Base-by-base conservation (phyloP, 129 eudicot genomes). In the Calendula officinalis region DNA sequence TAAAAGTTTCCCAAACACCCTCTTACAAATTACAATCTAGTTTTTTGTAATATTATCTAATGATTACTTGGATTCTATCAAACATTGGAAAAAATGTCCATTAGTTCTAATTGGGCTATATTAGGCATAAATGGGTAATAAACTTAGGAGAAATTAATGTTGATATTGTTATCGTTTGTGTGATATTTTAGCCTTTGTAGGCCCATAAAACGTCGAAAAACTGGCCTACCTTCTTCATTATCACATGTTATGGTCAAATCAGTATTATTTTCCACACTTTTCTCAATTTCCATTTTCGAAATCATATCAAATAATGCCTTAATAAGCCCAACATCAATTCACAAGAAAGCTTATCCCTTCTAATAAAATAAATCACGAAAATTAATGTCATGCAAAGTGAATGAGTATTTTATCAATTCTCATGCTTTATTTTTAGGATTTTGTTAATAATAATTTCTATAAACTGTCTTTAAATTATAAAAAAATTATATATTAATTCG, bases 151-250 rank as follows among this genome's bases (percentile, higher is more conserved):
- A 54, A 42, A n/a, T 54, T 55, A 41, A 13, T 15, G 44, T 13
- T 16, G 8, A 49, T 64, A 52, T 8, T 32, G 42, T 43, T 52
- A 54, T 16, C 11, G 33, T 37, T 2, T 14, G 11, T 35, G 7
- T 48, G 58, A 48, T 34, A 35, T 64, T 64, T 64, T 10, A 14
- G 64, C 56, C 11, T 5, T 14, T 34, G 64, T 68, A 68, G 73
- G 73, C 48, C 73, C 73, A 68, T 42, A 56, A 56, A 43, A 50
- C 73, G 44, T 56, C 14, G 56, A 68, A 68, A 68, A 68, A 68
- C 56, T 56, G 65, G 13, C 34, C 35, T 34, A 33, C 38, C 73
- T 56, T 33, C 42, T 52, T 27, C 51, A 64, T 56, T 56, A 68
- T 53, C 16, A 66, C 52, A 38, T 5, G 43, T 56, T 15, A 14